phyloP scores from a whole-genome alignment of 2,329 filamentous ascomycete species.

The Volutella citrinella region DNA sequence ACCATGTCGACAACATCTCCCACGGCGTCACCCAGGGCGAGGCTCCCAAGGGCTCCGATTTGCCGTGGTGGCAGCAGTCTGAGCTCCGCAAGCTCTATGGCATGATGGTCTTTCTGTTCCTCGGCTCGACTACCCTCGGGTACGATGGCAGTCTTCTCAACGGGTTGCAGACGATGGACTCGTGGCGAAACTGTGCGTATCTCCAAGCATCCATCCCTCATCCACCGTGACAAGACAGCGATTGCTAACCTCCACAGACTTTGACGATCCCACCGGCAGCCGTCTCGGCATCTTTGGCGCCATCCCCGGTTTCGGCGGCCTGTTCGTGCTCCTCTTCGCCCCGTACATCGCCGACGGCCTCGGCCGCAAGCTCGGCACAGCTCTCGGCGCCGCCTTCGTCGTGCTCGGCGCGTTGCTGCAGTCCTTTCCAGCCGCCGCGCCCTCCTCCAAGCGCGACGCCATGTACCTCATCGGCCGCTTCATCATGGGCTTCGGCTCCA shows the following conservation, averaged over 20 bases:
- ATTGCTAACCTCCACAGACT: conserved; percentile 11
- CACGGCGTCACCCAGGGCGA: conserved; percentile 1
- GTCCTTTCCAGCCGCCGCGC: conserved; percentile 14
- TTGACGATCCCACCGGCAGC: conserved; percentile 19
- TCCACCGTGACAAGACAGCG: no score
- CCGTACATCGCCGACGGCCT: conserved; percentile 22
- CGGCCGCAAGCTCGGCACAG: conserved; percentile 20
- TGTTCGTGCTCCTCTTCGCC: conserved; percentile 22
- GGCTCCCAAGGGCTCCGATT: conserved; percentile 10
- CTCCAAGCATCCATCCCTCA: rapidly evolving
- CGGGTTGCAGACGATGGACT: conserved; percentile 19
- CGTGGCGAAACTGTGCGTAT: conserved; percentile 16
- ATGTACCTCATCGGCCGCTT: conserved; percentile 20
- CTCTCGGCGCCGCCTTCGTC: conserved; percentile 17
- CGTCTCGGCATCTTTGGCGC: conserved; percentile 23
- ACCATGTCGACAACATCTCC: conserved; percentile 10
- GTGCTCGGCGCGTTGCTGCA: conserved; percentile 19
- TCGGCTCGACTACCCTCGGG: conserved; percentile 20
- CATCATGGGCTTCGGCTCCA: conserved; percentile 21
- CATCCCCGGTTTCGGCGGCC: conserved; percentile 21
- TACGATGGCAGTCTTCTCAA: conserved; percentile 20
- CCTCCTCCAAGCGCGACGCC: conserved; percentile 12
- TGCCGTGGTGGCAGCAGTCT: conserved; percentile 22
- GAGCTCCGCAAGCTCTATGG: conserved; percentile 20
- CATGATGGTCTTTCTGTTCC: conserved; percentile 22